Evolutionary conservation across 2,329 filamentous ascomycete genomes (phyloP), one percentile per base, ranked within the genome.

Genomic region (Ophiocordyceps australis): DNA sequence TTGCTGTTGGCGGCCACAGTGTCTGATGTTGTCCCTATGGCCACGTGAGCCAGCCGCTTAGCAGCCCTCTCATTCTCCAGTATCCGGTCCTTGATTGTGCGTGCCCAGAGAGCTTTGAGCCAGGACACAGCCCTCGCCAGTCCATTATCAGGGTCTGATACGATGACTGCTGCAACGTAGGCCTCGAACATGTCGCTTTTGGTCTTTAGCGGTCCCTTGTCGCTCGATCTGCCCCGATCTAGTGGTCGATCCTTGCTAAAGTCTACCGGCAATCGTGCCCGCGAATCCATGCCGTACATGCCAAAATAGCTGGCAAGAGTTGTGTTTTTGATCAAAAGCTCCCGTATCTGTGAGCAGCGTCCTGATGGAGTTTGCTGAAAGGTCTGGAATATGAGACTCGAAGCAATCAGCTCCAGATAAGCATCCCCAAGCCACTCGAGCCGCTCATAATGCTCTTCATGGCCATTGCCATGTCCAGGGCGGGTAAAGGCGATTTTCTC

Each of bases 341-440:
- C 83, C 26, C 86, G 73, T 12, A 89, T 54, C 35, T 83, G 77
- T 8, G 76, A 74, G 38, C 73, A 70, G 31, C 71, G 65, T 3
- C 83, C 83, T 0, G 76, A 61, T 1, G 67, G 44, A 8, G 81
- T 55, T 9, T 62, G 51, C 1, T 62, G 60, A 40, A 85, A 89
- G 7, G 69, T 78, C 30, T 71, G 57, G 47, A 71, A 80, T 31
- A 95, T 77, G 26, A 91, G 60, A 12, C 70, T 65, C 0, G 78
- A 74, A 5, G 83, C 69, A 24, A 83, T 70, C 26, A 83, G 52
- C 41, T 91, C 78, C 26, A 92, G 57, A 38, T 86, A 86, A 13
- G 80, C 76, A 45, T 95, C 86, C 6, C 86, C 86, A 7, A 93
- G 60, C 54, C 86, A 83, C 49, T 95, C 86, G 6, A 94, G 66